A percentile compares a stretch with the other conserved stretches of the same genome.
Conservation (phyloP, 345 rosid genomes). For the Euphorbia peplus region DNA sequence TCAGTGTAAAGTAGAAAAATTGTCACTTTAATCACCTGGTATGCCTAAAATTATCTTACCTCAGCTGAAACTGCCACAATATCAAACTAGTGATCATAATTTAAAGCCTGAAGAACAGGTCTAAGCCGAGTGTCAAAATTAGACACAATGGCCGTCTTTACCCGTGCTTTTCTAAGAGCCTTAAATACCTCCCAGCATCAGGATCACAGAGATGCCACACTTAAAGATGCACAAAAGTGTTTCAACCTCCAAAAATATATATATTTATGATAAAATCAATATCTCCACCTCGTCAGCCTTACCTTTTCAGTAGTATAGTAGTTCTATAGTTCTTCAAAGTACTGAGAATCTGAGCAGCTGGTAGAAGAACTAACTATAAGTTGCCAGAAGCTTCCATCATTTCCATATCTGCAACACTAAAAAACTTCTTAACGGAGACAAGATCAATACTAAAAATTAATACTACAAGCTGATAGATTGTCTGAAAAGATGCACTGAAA, state of each 20-base stretch:
- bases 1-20: too few species aligned
- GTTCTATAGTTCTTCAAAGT: slow-evolving; percentile 87
- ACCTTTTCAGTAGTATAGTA: slow-evolving; percentile 88
- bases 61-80: slow-evolving; percentile 98
- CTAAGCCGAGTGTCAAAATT: slow-evolving; percentile 95
- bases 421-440: background rate
- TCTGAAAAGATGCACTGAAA: background rate
- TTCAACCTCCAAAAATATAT: slow-evolving; percentile 5
- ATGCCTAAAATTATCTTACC: slow-evolving; percentile 42
- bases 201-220: slow-evolving; percentile 99
- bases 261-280: background rate
- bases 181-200: slow-evolving; percentile 76
- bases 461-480: background rate
- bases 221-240: slow-evolving; percentile 32
- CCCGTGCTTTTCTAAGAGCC: slow-evolving; percentile 73
- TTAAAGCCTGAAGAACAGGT: slow-evolving; percentile 71
- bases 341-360: slow-evolving; percentile 80
- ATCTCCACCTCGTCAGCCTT: background rate
- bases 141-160: slow-evolving; percentile 86
- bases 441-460: too few species aligned
- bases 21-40: too few species aligned
- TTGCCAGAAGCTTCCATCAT: slow-evolving; percentile 95
- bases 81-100: slow-evolving; percentile 92
- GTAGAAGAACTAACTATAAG: slow-evolving; percentile 83
- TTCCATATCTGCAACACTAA: slow-evolving; percentile 68